phyloP scores from a whole-genome alignment of 2,329 filamentous ascomycete species.

The Cladosporium sp. region DNA sequence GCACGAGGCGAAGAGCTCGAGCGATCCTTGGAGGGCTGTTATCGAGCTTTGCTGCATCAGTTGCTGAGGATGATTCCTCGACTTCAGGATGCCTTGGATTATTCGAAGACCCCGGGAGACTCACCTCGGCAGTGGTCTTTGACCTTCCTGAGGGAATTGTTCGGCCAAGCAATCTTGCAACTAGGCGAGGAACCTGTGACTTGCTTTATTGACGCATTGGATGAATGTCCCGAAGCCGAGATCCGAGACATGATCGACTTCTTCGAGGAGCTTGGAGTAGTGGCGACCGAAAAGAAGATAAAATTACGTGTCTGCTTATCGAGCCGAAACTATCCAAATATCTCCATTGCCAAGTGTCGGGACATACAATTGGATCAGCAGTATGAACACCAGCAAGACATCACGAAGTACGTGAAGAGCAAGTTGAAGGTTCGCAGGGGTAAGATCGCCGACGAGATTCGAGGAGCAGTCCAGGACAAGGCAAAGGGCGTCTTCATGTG shows the following conservation, averaged over 20 bases:
- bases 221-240: conserved; percentile 41
- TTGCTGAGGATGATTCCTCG: conserved; percentile 36
- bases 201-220: conserved; percentile 44
- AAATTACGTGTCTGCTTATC: conserved; percentile 36
- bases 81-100: conserved; percentile 34
- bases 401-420: not conserved
- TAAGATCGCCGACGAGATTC: not conserved
- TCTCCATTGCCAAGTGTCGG: not conserved
- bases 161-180: not conserved
- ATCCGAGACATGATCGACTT: conserved; percentile 36
- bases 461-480: not conserved
- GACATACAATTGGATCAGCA: not conserved
- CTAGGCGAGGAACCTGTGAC: conserved; percentile 27
- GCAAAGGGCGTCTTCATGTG: conserved; percentile 14
- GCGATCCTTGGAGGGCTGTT: conserved; percentile 42
- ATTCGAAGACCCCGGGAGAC: not conserved
- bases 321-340: conserved; percentile 38
- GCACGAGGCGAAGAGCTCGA: conserved; percentile 43
- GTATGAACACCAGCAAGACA: not conserved
- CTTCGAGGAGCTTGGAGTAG: conserved; percentile 32
- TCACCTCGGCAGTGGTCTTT: not conserved
- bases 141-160: not conserved
- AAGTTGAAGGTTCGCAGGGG: not conserved
- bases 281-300: not conserved
- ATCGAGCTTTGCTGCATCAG: conserved; percentile 48